Conservation (phyloP, 257 asterid genomes). For the Prunella vulgaris region DNA sequence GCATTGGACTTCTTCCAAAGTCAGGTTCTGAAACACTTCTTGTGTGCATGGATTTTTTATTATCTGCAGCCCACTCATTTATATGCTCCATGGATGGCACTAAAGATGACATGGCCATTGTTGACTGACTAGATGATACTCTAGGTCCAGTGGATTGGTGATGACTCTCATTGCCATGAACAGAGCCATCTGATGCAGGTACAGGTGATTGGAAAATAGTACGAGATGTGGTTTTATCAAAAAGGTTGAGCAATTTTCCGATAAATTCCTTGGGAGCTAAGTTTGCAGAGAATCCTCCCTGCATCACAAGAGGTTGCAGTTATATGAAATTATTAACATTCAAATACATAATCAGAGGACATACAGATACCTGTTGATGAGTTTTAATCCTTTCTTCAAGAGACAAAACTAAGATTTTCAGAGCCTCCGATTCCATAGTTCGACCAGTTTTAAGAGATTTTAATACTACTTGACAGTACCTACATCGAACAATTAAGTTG, state of each 20-base stretch:
- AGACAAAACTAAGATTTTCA: constrained; percentile 60
- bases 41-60: constrained; percentile 55
- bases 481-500: constrained; percentile 27
- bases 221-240: constrained; percentile 77
- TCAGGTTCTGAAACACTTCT: constrained; percentile 98
- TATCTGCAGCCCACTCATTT: constrained; percentile 57
- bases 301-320: constrained; percentile 28
- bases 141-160: constrained; percentile 52
- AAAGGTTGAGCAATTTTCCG: constrained; percentile 76
- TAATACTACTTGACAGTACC: constrained; percentile 90
- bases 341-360: background rate
- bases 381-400: constrained; percentile 90
- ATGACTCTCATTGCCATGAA: constrained; percentile 45
- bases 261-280: constrained; percentile 73
- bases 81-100: constrained; percentile 69
- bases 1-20: constrained; percentile 88
- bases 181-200: constrained; percentile 42
- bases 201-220: constrained; percentile 79
- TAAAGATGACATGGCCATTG: constrained; percentile 91
- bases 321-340: constrained; percentile 11
- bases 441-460: constrained; percentile 87
- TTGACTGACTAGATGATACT: constrained; percentile 85
- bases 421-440: constrained; percentile 69
- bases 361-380: constrained; percentile 70
- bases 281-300: constrained; percentile 96